Evolutionary conservation across 441 rosid genomes (phyloP).

Genomic region (Gossypium schwendimanii): DNA sequence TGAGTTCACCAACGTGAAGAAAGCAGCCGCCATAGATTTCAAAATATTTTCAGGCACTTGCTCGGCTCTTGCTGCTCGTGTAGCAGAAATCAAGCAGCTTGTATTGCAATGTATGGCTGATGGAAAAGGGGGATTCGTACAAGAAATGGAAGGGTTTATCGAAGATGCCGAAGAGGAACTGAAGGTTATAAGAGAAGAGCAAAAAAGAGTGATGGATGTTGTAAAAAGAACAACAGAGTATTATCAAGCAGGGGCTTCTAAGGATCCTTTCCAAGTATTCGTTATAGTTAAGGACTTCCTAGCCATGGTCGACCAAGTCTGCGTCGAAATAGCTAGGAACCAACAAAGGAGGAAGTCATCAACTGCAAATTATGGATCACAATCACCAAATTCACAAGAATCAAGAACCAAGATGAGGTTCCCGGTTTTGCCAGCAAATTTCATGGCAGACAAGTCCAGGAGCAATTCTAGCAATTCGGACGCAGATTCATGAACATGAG

Average conservation of each 20-base stretch:
- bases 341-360: constrained; percentile 41
- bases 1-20: constrained; percentile 68
- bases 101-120: constrained; percentile 29
- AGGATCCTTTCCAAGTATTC: constrained; percentile 59
- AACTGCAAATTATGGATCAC: constrained; percentile 23
- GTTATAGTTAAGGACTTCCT: constrained; percentile 70
- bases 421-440: constrained; percentile 63
- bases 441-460: constrained; percentile 33
- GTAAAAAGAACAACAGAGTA: constrained; percentile 68
- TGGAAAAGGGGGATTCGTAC: constrained; percentile 41
- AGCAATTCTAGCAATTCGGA: constrained; percentile 56
- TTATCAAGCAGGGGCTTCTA: constrained; percentile 68
- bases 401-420: constrained; percentile 46
- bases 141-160: constrained; percentile 56
- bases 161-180: constrained; percentile 55
- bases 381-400: constrained; percentile 28
- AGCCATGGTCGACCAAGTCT: constrained; percentile 68
- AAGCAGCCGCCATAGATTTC: constrained; percentile 63
- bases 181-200: constrained; percentile 38
- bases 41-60: constrained; percentile 42
- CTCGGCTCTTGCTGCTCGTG: constrained; percentile 39
- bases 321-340: constrained; percentile 62
- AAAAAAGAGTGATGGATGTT: constrained; percentile 48
- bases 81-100: constrained; percentile 35
- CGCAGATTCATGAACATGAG: constrained; percentile 37